Conservation (phyloP, 805 yeast species). For the Ogataea minuta region DNA sequence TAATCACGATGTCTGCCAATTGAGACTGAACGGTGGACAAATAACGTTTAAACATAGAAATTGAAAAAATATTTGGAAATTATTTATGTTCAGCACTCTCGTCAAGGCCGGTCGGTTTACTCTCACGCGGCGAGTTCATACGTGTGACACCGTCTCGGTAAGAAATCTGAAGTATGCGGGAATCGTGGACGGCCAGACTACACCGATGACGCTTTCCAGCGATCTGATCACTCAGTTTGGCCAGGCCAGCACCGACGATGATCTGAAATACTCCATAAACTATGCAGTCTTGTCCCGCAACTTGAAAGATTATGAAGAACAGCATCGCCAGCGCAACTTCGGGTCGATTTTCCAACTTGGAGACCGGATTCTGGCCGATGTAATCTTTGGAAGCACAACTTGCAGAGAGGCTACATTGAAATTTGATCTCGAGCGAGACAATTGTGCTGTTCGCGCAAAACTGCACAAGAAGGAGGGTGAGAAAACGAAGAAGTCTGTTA, state of each 20-base stretch:
- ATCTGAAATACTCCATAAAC: constrained; percentile 77
- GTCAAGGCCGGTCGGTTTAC: background rate
- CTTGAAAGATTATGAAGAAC: constrained; percentile 51
- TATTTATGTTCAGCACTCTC: constrained; percentile 2
- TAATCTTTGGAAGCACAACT: constrained; percentile 19
- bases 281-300: constrained; percentile 80
- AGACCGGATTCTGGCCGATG: constrained; percentile 17
- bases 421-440: constrained; percentile 11
- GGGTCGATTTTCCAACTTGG: constrained; percentile 41
- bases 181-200: constrained; percentile 10
- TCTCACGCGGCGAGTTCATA: constrained; percentile 2
- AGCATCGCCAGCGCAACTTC: constrained; percentile 40
- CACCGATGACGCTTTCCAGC: constrained; percentile 38
- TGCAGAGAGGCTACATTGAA: constrained; percentile 18
- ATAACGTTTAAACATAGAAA: constrained; percentile 25
- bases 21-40: constrained; percentile 27
- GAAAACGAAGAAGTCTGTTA: constrained; percentile 3
- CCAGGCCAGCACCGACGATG: constrained; percentile 77
- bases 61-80: constrained; percentile 3
- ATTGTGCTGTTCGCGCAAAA: constrained; percentile 9
- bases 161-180: constrained; percentile 41
- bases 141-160: constrained; percentile 45
- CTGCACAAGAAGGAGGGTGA: constrained; percentile 6
- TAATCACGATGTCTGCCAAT: constrained; percentile 69
- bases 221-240: constrained; percentile 64